Conservation (phyloP, 2,329 filamentous ascomycete species). For the Penicillium sp. region DNA sequence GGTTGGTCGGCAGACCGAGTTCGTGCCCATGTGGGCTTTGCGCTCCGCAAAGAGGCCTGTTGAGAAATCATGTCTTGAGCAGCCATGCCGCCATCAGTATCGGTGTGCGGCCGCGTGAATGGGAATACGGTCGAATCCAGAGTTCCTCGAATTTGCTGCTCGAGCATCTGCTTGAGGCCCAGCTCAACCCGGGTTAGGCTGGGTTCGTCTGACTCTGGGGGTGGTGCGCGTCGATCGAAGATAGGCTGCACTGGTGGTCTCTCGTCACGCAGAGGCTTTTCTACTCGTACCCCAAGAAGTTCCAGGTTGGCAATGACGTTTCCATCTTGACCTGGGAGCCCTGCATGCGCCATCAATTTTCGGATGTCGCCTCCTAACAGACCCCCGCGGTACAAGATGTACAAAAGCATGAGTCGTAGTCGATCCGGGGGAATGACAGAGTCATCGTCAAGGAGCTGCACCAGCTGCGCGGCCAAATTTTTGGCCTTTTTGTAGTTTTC, state of each 20-base stretch:
- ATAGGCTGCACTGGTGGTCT: conserved; percentile 60
- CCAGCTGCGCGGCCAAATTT: conserved; percentile 76
- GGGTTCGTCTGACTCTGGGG: conserved; percentile 64
- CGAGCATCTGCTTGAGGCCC: conserved; percentile 73
- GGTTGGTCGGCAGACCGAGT: conserved; percentile 72
- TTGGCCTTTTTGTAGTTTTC: conserved; percentile 90
- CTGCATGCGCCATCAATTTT: conserved; percentile 75
- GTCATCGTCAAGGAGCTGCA: conserved; percentile 82
- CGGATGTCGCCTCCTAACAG: conserved; percentile 76
- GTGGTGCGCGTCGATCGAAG: conserved; percentile 61
- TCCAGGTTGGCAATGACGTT: conserved; percentile 69
- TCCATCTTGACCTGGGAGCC: conserved; percentile 66
- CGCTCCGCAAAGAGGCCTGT: conserved; percentile 74
- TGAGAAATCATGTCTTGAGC: conserved; percentile 48
- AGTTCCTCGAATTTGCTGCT: conserved; percentile 61
- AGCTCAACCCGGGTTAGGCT: conserved; percentile 83
- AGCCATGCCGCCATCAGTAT: conserved; percentile 36
- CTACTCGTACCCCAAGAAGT: conserved; percentile 69
- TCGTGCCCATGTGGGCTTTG: conserved; percentile 92
- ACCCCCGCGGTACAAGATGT: conserved; percentile 78
- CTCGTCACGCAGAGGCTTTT: conserved; percentile 69
- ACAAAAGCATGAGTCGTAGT: conserved; percentile 77
- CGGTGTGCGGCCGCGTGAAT: conserved; percentile 63
- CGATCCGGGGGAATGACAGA: conserved; percentile 66
- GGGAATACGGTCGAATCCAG: conserved; percentile 64